Base-by-base conservation (phyloP, 1,284 basidiomycete genomes). In the Heliocybe sulcata region DNA sequence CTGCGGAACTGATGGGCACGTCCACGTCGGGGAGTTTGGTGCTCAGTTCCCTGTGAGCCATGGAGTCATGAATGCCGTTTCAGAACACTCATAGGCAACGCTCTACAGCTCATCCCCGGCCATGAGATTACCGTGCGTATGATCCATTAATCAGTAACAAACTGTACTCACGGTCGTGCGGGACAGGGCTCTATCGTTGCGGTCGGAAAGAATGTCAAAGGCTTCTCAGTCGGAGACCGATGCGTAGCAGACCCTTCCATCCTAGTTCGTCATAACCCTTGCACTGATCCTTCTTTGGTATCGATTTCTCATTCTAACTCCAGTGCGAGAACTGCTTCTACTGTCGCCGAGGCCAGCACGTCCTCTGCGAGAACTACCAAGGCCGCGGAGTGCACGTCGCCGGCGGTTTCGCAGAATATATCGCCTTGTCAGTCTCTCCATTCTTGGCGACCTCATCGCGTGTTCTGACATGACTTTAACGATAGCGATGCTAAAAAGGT, bases 361-460 rank as follows among this genome's bases (percentile, higher is more conserved):
- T 89, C 62, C 66, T 89, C 65, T 94, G 91, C 69, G 87, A 92
- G 70, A 81, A 89, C 71, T 92, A 92, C 69, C 74, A 81, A 53
- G 82, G 85, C 29, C 76, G 85, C 14, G 92, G 92, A 52, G 87
- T 92, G 50, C 88, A 83, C 50, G 67, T 79, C 58, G 81, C 85
- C 56, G 92, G 92, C 56, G 92, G 90, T n/a, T 94, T 94, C 65
- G 87, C 90, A 42, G 90, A 91, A 67, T 93, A 92, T 70, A 81
- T 91, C 63, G 80, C 77, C 55, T 88, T 86, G 89, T 91, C 63
- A 67, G 81, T 72, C 23, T 25, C 23, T 10, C 52, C 20, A 55
- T n/a, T n/a, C 22, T n/a, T 11, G 6, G 2, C 23, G 55, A 52
- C 38, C 33, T 25, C 45, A 2, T 12, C n/a, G n/a, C n/a, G 33